These are phyloP conservation scores for Ascoidea asiatica DNA, from an alignment of 805 yeast species.

Conservation along the genomic window DNA sequence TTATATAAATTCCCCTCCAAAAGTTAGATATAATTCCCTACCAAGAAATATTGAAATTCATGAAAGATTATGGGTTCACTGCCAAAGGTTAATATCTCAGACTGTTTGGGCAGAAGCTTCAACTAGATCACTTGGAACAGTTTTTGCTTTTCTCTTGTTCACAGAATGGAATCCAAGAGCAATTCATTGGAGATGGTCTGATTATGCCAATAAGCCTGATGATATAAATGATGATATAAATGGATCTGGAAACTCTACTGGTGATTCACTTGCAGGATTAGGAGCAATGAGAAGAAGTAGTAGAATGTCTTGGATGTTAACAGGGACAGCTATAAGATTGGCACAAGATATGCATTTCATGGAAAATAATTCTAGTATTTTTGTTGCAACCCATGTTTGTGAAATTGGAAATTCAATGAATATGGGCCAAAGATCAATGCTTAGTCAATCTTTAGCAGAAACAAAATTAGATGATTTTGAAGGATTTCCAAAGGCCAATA, in stretches of 20 bases:
- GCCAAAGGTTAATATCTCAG: conserved; percentile 68
- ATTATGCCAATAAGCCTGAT: conserved; percentile 58
- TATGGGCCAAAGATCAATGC: conserved; percentile 65
- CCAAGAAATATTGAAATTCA: conserved; percentile 48
- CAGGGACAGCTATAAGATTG: conserved; percentile 74
- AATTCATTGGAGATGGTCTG: conserved; percentile 78
- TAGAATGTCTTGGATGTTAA: conserved; percentile 88
- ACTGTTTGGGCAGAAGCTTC: conserved; percentile 93
- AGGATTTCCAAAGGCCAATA: conserved; percentile 54
- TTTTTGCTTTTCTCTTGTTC: conserved; percentile 68
- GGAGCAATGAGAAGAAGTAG: conserved; percentile 81
- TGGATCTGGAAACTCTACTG: conserved; percentile 15
- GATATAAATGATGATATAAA: conserved; percentile 18
- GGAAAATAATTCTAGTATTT: conserved; percentile 58
- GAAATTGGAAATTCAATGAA: conserved; percentile 78
- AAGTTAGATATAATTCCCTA: too few relatives aligned
- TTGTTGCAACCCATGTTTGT: conserved; percentile 72
- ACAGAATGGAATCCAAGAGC: conserved; percentile 97
- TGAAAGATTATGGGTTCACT: conserved; percentile 71
- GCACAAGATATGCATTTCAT: conserved; percentile 81
- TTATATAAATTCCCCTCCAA: conserved; percentile 5
- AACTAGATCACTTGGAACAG: conserved; percentile 76
- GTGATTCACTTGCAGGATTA: conserved; percentile 51
- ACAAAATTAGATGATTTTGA: conserved; percentile 51
- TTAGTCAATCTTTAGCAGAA: conserved; percentile 59